phyloP scores from a whole-genome alignment of 2,329 filamentous ascomycete genomes.

The Cladophialophora psammophila region DNA sequence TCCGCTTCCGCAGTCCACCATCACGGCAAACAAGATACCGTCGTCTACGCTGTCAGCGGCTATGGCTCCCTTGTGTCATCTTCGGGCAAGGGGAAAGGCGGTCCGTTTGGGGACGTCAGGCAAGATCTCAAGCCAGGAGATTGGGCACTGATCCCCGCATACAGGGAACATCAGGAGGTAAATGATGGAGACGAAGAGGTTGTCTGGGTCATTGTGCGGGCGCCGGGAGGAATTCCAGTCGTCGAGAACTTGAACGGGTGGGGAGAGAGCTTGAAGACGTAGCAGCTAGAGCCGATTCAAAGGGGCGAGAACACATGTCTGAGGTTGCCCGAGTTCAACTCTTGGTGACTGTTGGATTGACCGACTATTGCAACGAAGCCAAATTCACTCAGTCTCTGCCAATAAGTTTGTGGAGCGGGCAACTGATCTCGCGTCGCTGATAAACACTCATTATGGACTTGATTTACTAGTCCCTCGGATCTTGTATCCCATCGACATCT shows the following conservation, averaged over 20 bases:
- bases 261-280: conserved; percentile 50
- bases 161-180: conserved; percentile 73
- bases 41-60: conserved; percentile 71
- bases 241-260: conserved; percentile 70
- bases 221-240: conserved; percentile 63
- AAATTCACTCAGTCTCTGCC: too few species aligned
- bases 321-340: too few species aligned
- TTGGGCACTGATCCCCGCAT: conserved; percentile 74
- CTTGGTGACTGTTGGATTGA: too few species aligned
- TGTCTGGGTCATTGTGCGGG: conserved; percentile 71
- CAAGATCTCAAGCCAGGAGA: conserved; percentile 69
- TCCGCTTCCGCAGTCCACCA: conserved; percentile 71
- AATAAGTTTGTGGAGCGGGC: too few species aligned
- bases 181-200: conserved; percentile 71
- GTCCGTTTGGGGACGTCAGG: conserved; percentile 60
- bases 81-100: conserved; percentile 47
- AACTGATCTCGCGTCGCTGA: too few species aligned
- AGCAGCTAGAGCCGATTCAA: background rate
- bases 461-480: too few species aligned
- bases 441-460: too few species aligned
- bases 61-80: conserved; percentile 63
- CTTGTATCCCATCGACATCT: too few species aligned
- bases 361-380: too few species aligned
- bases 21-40: conserved; percentile 71
- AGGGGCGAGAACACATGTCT: too few species aligned